Base-by-base conservation (phyloP, 163 green algal genomes). In the Scenedesmus sp. region DNA sequence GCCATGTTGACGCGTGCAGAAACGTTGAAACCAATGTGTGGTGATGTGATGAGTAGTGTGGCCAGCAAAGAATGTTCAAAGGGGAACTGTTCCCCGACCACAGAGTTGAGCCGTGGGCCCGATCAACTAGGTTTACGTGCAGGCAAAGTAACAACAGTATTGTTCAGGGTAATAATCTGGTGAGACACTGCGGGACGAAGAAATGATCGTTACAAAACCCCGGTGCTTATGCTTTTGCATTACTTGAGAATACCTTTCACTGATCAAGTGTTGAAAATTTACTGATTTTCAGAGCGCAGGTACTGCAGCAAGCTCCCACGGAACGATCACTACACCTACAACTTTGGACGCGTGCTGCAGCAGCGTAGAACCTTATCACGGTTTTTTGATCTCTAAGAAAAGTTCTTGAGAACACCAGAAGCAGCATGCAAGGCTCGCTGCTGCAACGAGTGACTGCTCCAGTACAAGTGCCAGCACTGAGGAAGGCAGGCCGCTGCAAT, bases 21-120 rank as follows among this genome's bases (percentile, higher is more conserved):
- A n/a, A 52, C 16, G 6, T 46, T 88, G n/a, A n/a, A 55, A 26
- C 57, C 83, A 88, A 88, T 88, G 59, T 88, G 70, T 79, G 70
- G 5, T 79, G 70, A 52, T 1, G 23, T 79, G 70, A 6, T 23
- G 23, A 23, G 12, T 46, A 13, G 23, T 76, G 16, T 79, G 70
- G 70, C 70, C 70, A 79, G 70, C 70, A 79, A 79, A 46, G 70
- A 79, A 52, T 79, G 20, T 79, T 79, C 70, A 79, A 26, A 79
- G 70, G 23, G 70, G 23, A 52, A 79, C 70, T 79, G 70, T 79
- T 79, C 70, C 70, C 70, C 23, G 23, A 79, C 23, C 70, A 79
- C 70, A 79, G 23, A 79, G 70, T 79, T 20, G 70, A 79, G 70
- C 70, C 70, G 70, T 79, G 70, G 70, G 70, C 70, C 70, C 70